Base-by-base conservation (phyloP, 768 basidiomycete genomes). In the Agaricus blazei region DNA sequence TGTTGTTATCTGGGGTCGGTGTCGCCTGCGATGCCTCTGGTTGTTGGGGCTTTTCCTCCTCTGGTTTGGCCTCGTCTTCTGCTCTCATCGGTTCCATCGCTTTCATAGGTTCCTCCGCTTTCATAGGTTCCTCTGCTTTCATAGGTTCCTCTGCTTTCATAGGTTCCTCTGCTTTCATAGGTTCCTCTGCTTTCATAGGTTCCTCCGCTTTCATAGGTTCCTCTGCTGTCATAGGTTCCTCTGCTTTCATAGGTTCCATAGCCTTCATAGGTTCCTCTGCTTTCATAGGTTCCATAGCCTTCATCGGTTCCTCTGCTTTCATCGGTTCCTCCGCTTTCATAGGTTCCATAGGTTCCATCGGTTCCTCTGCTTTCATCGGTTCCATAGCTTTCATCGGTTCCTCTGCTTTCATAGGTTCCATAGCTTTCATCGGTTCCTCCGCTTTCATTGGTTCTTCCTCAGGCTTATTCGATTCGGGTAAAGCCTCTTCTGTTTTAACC, bases 11-110 rank as follows among this genome's bases (percentile, higher is more conserved):
- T 36, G 58, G 26, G 27, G 52, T 29, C 24, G 45, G 53, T 23
- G 45, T 28, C 9, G 42, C 58, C n/a, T 48, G 48, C n/a, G 28
- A 40, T 31, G 59, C 53, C 9, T 52, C 51, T 19, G 14, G 5
- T 11, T 34, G 34, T 19, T 19, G 11, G 34, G 34, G 34, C 34
- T 34, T 11, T 6, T 19, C 44, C 19, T 46, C 27, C 41, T 4
- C 1, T 6, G 8, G 27, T 27, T 19, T 19, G 44, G 27, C 23
- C 19, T 19, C 19, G 19, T 45, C 27, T 4, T 26, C 44, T 24
- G 26, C 44, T 11, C 9, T 11, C 15, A 11, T 5, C 2, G 44
- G 23, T 23, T 19, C 12, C 14, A 24, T 12, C 8, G 24, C 26
- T 46, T 12, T 28, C 28, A 6, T 26, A 5, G 44, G 15, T 24